These are phyloP conservation scores for Polyplosphaeria fusca DNA, from an alignment of 495 filamentous ascomycete genomes.

Conservation along the genomic window DNA sequence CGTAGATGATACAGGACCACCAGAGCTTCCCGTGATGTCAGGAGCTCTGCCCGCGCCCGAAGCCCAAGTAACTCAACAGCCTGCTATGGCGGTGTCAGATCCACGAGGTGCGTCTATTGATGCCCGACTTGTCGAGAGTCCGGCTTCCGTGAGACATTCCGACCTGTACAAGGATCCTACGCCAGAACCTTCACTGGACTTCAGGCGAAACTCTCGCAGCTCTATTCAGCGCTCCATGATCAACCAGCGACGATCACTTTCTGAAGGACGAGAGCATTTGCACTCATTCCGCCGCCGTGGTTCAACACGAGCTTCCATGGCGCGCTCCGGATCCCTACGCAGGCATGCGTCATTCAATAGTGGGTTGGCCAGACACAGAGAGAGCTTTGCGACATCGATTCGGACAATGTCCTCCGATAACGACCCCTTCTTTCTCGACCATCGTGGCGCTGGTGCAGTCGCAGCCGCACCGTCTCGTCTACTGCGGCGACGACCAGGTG, in stretches of 20 bases:
- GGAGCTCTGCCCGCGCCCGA: slow-evolving; percentile 28
- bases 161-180: slow-evolving; percentile 19
- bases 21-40: slow-evolving; percentile 29
- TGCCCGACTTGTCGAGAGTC: slow-evolving; percentile 11
- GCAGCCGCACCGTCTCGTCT: slow-evolving; percentile 44
- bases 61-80: slow-evolving; percentile 1
- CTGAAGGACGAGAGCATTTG: slow-evolving; percentile 16
- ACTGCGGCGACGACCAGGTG: slow-evolving; percentile 82
- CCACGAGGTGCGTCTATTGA: slow-evolving; percentile 13
- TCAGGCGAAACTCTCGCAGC: slow-evolving; percentile 9
- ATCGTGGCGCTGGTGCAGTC: slow-evolving; percentile 25
- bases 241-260: slow-evolving; percentile 11
- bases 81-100: background rate
- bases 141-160: slow-evolving; percentile 7
- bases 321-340: slow-evolving; percentile 42
- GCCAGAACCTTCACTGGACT: background rate
- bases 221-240: slow-evolving; percentile 8
- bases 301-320: slow-evolving; percentile 21
- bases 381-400: slow-evolving; percentile 51
- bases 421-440: slow-evolving; percentile 42
- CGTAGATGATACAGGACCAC: slow-evolving; percentile 64
- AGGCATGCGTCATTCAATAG: slow-evolving; percentile 73
- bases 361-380: slow-evolving; percentile 58
- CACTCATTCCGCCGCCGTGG: slow-evolving; percentile 27
- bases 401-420: slow-evolving; percentile 45